These are phyloP conservation scores for Chlorencoelia australis DNA, from an alignment of 2,329 filamentous ascomycete species.

Conservation along the genomic window DNA sequence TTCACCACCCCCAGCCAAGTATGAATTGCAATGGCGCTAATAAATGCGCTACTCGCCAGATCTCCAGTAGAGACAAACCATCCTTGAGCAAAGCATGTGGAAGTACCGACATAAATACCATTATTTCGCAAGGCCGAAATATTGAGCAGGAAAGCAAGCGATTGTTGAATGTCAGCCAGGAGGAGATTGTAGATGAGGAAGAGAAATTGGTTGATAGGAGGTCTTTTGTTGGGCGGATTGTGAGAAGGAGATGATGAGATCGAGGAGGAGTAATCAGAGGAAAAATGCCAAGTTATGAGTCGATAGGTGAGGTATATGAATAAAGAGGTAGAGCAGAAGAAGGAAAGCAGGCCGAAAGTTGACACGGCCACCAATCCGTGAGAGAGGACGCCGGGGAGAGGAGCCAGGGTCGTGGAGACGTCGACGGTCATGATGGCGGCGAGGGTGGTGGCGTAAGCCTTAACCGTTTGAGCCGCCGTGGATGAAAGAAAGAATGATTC, in stretches of 20 bases:
- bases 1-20: conserved; percentile 54
- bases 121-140: conserved; percentile 46
- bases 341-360: conserved; percentile 36
- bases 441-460: neutral
- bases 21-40: conserved; percentile 54
- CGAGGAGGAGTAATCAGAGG: too few species aligned
- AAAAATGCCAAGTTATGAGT: conserved; percentile 22
- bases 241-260: too few species aligned
- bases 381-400: conserved; percentile 21
- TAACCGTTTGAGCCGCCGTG: too few species aligned
- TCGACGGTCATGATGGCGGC: conserved; percentile 14
- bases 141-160: conserved; percentile 53
- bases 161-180: conserved; percentile 57
- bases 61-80: conserved; percentile 59
- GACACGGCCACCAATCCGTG: conserved; percentile 36
- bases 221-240: conserved; percentile 6
- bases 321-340: conserved; percentile 33
- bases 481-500: too few species aligned
- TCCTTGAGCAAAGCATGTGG: conserved; percentile 54
- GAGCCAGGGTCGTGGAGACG: conserved; percentile 17
- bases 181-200: conserved; percentile 61
- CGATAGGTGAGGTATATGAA: conserved; percentile 33
- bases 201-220: conserved; percentile 53
- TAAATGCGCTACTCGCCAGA: conserved; percentile 55
- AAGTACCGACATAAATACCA: conserved; percentile 41